Evolutionary conservation across 345 rosid genomes (phyloP).

Genomic region (Passiflora organensis): DNA sequence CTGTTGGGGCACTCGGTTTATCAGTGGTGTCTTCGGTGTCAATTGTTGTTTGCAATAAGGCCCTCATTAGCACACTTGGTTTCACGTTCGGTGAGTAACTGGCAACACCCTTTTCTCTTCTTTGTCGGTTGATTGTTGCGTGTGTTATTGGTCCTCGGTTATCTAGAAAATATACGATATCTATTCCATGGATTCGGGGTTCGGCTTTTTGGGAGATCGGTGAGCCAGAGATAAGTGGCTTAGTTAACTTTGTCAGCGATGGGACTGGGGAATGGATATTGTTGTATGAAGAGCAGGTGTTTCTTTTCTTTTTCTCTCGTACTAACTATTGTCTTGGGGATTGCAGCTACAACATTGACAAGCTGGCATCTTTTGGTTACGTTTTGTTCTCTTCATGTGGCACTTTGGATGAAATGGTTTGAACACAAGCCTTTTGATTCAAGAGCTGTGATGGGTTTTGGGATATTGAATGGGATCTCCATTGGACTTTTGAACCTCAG

Average conservation of each 20-base stretch:
- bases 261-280: too few relatives aligned
- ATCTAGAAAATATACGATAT: too few relatives aligned
- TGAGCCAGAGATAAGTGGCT: too few relatives aligned
- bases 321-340: not conserved
- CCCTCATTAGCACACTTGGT: constrained; percentile 94
- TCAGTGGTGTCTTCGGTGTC: constrained; percentile 99
- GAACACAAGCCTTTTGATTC: constrained; percentile 99
- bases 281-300: not conserved
- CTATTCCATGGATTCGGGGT: too few relatives aligned
- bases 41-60: constrained; percentile 98
- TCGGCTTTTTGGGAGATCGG: too few relatives aligned
- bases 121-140: too few relatives aligned
- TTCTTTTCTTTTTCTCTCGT: not conserved
- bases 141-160: too few relatives aligned
- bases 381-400: constrained; percentile 97
- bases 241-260: too few relatives aligned
- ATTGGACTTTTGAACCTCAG: constrained; percentile 97
- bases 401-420: constrained; percentile 91
- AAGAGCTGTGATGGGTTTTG: constrained; percentile 99
- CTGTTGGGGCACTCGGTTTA: constrained; percentile 83
- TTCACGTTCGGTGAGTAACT: constrained; percentile 47
- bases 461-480: constrained; percentile 92
- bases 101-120: too few relatives aligned
- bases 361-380: constrained; percentile 99
- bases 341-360: constrained; percentile 92